Conservation (phyloP, 1,139 yeast species). For the Kurtzmaniella natalensis region DNA sequence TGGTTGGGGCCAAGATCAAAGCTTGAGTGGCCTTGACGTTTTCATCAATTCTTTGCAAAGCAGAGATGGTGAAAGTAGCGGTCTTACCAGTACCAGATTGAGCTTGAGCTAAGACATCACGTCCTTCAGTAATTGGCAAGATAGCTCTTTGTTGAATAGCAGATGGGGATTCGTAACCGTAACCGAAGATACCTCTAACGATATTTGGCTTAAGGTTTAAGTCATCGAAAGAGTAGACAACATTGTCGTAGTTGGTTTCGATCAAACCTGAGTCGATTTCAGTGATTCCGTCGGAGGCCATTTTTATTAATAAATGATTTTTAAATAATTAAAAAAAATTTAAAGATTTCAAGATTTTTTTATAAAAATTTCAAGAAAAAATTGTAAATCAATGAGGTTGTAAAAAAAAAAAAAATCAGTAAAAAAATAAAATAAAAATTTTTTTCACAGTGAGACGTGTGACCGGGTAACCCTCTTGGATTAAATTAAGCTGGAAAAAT, state of each 20-base stretch:
- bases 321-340: not conserved
- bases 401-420: constrained; percentile 2
- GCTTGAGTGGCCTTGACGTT: constrained; percentile 82
- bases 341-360: not conserved
- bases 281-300: constrained; percentile 59
- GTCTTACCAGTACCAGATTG: constrained; percentile 99
- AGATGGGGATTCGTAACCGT: constrained; percentile 97
- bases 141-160: constrained; percentile 99
- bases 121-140: constrained; percentile 91
- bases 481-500: too few relatives aligned
- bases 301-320: constrained; percentile 13
- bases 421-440: constrained; percentile 6
- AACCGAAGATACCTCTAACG: constrained; percentile 89
- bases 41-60: constrained; percentile 88
- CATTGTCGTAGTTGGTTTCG: constrained; percentile 97
- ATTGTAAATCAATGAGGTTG: constrained; percentile 6
- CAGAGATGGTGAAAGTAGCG: constrained; percentile 96
- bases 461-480: constrained; percentile 5
- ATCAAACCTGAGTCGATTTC: constrained; percentile 82
- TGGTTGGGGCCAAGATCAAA: constrained; percentile 94
- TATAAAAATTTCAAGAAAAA: constrained; percentile 7
- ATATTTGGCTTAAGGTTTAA: constrained; percentile 74
- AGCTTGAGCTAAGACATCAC: constrained; percentile 98
- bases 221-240: constrained; percentile 85
- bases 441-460: constrained; percentile 4